Percentiles rank a stretch among this genome's conserved stretches.
phyloP scores from a whole-genome alignment of 345 rosid species.

The Pseudoturritis turrita region DNA sequence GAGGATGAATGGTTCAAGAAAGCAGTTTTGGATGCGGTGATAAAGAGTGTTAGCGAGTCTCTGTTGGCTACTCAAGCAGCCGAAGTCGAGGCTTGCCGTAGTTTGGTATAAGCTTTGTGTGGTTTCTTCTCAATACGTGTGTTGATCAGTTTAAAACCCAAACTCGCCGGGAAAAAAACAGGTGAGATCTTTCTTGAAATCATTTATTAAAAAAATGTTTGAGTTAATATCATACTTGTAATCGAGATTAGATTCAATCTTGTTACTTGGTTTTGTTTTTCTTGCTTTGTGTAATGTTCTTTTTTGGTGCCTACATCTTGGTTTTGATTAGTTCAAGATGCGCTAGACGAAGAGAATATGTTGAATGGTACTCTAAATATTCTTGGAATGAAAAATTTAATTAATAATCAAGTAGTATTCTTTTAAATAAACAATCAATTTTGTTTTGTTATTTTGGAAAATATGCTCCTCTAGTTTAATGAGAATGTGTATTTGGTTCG shows the following conservation, averaged over 20 bases:
- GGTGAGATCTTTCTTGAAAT: conserved; percentile 16
- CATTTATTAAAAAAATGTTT: background rate
- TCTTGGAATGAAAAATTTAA: background rate
- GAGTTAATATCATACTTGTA: conserved; percentile 21
- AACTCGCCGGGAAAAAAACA: background rate
- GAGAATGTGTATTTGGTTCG: background rate
- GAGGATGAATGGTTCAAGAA: conserved; percentile 60
- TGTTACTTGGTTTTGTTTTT: conserved; percentile 13
- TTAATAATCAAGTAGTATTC: background rate
- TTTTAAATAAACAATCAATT: background rate
- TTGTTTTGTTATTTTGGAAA: background rate
- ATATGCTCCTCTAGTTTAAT: background rate
- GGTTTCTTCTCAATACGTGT: conserved; percentile 1
- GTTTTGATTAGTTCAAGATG: conserved; percentile 18
- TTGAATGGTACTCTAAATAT: background rate
- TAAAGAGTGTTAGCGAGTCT: conserved; percentile 34
- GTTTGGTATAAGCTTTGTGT: conserved; percentile 23
- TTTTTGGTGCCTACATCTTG: background rate
- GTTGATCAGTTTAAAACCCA: conserved; percentile 2
- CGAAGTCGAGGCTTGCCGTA: conserved; percentile 54
- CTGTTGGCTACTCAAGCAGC: conserved; percentile 51
- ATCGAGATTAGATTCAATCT: conserved; percentile 18
- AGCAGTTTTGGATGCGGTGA: conserved; percentile 50
- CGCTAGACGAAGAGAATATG: background rate
- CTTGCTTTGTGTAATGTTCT: background rate